Conservation (phyloP, 1,284 basidiomycete species). For the Ustilago vetiveriae region DNA sequence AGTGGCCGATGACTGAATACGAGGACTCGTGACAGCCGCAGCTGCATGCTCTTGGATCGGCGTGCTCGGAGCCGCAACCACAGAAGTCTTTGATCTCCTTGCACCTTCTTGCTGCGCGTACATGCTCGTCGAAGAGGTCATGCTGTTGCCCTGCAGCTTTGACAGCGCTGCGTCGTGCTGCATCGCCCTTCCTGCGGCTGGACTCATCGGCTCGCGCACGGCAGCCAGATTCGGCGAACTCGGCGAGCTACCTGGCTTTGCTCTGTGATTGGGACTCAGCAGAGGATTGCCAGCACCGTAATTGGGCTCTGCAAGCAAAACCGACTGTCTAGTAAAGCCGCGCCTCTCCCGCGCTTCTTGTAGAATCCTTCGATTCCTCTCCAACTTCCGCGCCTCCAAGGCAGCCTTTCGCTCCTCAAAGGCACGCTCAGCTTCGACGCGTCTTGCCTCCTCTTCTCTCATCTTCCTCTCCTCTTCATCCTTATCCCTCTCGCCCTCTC, state of each 20-base stretch:
- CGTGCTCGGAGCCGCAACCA: constrained; percentile 1
- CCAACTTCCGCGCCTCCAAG: constrained; percentile 26
- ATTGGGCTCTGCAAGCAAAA: constrained; percentile 32
- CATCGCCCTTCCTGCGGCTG: neutral
- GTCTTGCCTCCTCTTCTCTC: constrained; percentile 30
- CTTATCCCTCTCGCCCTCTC: constrained; percentile 24
- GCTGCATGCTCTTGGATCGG: constrained; percentile 1
- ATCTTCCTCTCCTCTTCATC: constrained; percentile 33
- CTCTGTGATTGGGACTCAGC: constrained; percentile 4
- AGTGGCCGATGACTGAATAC: constrained; percentile 2
- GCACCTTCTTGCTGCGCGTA: constrained; percentile 23
- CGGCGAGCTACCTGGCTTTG: constrained; percentile 20
- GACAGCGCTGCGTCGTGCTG: constrained; percentile 16
- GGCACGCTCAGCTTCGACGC: constrained; percentile 23
- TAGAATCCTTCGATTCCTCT: constrained; percentile 33
- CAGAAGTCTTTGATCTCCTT: constrained; percentile 22
- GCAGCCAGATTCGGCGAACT: constrained; percentile 22
- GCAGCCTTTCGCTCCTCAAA: constrained; percentile 24
- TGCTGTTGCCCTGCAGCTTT: constrained; percentile 20
- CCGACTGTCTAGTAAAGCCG: constrained; percentile 29
- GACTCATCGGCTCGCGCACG: constrained; percentile 3
- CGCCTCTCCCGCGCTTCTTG: constrained; percentile 46
- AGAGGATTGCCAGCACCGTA: constrained; percentile 45
- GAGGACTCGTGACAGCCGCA: constrained; percentile 5
- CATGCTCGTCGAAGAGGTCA: constrained; percentile 10